phyloP scores from a whole-genome alignment of 805 yeast genomes.

The Candida hispaniensis region DNA sequence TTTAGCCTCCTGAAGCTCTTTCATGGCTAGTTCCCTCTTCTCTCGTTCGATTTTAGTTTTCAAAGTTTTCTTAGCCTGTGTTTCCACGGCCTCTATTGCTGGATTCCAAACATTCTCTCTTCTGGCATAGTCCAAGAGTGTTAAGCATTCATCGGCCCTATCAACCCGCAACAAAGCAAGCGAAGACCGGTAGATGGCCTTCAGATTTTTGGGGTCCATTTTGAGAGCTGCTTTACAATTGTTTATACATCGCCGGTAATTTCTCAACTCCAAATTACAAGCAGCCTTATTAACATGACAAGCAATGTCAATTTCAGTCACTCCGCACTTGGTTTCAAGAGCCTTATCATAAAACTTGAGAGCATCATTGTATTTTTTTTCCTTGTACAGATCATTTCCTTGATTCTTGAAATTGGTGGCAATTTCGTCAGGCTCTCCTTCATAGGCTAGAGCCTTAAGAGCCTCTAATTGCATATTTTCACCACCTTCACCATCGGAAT shows the following conservation, averaged over 20 bases:
- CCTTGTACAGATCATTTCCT: slow-evolving; percentile 79
- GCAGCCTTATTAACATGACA: slow-evolving; percentile 80
- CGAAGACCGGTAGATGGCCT: slow-evolving; percentile 79
- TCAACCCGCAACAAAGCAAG: slow-evolving; percentile 65
- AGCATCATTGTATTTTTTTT: slow-evolving; percentile 65
- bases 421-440: slow-evolving; percentile 88
- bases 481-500: slow-evolving; percentile 53
- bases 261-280: slow-evolving; percentile 73
- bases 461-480: slow-evolving; percentile 69
- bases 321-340: slow-evolving; percentile 54
- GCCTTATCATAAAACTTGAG: slow-evolving; percentile 72
- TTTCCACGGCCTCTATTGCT: slow-evolving; percentile 40
- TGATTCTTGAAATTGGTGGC: slow-evolving; percentile 84
- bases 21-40: slow-evolving; percentile 24
- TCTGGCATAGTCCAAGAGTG: slow-evolving; percentile 55
- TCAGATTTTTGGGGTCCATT: slow-evolving; percentile 57
- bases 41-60: slow-evolving; percentile 18
- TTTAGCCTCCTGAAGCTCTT: slow-evolving; percentile 30
- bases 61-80: slow-evolving; percentile 33
- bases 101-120: slow-evolving; percentile 48
- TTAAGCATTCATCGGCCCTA: slow-evolving; percentile 59
- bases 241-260: slow-evolving; percentile 75
- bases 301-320: slow-evolving; percentile 44
- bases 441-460: slow-evolving; percentile 79
- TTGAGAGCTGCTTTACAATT: slow-evolving; percentile 68